A percentile compares a stretch with the other conserved stretches of the same genome.
These are phyloP conservation scores for Saksenaea vasiformis DNA, from an alignment of 371 early-diverging fungal genomes.

Conservation along the genomic window DNA sequence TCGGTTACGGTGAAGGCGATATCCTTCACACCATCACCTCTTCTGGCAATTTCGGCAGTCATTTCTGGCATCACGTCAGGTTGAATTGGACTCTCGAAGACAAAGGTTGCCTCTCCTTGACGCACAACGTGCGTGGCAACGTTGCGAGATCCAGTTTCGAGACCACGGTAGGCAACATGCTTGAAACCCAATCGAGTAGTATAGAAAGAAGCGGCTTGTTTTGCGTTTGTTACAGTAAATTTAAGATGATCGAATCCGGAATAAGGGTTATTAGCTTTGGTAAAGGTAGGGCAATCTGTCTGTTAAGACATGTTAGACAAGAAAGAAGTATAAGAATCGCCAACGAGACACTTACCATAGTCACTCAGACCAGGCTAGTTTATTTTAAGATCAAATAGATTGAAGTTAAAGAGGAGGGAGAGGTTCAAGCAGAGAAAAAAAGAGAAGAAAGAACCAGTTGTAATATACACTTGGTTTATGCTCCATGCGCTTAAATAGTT, in stretches of 20 bases:
- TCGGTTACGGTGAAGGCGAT: slow-evolving; percentile 94
- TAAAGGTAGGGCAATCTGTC: slow-evolving; percentile 20
- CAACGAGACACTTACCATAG: slow-evolving; percentile 12
- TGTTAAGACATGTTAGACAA: not conserved
- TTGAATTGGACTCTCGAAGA: slow-evolving; percentile 90
- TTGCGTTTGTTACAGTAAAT: slow-evolving; percentile 92
- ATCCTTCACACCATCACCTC: slow-evolving; percentile 96
- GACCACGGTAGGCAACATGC: slow-evolving; percentile 90
- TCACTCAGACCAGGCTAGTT: slow-evolving; percentile 14
- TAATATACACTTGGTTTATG: too few species aligned
- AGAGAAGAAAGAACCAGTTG: not conserved
- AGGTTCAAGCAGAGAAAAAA: not conserved
- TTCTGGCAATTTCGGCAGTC: slow-evolving; percentile 72
- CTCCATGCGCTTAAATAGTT: not conserved
- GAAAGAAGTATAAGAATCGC: not conserved
- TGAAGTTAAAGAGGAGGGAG: not conserved
- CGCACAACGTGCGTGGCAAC: slow-evolving; percentile 85
- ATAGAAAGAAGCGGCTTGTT: slow-evolving; percentile 94
- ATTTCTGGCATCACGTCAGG: slow-evolving; percentile 77
- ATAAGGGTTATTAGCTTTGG: slow-evolving; percentile 28
- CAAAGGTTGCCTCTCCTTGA: slow-evolving; percentile 80
- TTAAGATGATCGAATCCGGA: slow-evolving; percentile 75
- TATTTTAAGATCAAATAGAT: not conserved
- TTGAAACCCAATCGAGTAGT: slow-evolving; percentile 89
- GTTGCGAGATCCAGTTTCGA: slow-evolving; percentile 93